Evolutionary conservation across 2,329 filamentous ascomycete genomes (phyloP), one percentile per base, ranked within the genome.

Genomic region (Ophiognomonia clavigignenti-juglandacearum): DNA sequence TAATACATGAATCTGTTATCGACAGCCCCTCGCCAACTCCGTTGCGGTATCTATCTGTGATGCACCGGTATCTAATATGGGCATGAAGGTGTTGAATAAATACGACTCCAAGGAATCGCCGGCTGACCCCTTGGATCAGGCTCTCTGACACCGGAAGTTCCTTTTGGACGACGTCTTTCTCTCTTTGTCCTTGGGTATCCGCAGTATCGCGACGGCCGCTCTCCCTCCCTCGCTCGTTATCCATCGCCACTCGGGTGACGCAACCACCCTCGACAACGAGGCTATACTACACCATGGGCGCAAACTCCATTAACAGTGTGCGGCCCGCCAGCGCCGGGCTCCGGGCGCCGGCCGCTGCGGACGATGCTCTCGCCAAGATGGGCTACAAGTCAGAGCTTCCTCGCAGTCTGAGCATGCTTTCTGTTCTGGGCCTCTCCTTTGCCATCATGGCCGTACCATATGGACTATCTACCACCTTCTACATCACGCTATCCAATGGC

Each of bases 391-490:
- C 74, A 44, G 83, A 86, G 60, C 61, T 88, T 36, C 82, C 83
- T 14, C 73, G 83, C 50, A 82, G 79, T 55, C 62, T 87, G 53
- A 81, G 77, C 60, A 86, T 86, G 50, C 9, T 86, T 57, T 83
- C 79, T 58, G 79, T 88, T 23, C 68, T 88, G 37, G 84, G 84
- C 42, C 56, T 68, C 53, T 85, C 82, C 37, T 88, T 88, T 59
- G 84, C 83, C 43, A 87, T 88, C 62, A 87, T 88, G 82, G 83
- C 83, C 10, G 82, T 82, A 10, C 82, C 82, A 1, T 85, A 82
- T 55, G 83, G 83, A 29, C 70, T 86, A 31, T 79, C 73, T 24
- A 86, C 84, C 14, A 87, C 83, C 2, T 70, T 88, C 52, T 82
- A 79, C 64, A 83, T 86, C 60, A 81, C 80, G 19, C 71, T 88